A percentile compares a stretch with the other conserved stretches of the same genome.
phyloP scores from a whole-genome alignment of 2,329 filamentous ascomycete genomes.

The Penicillium sp. region DNA sequence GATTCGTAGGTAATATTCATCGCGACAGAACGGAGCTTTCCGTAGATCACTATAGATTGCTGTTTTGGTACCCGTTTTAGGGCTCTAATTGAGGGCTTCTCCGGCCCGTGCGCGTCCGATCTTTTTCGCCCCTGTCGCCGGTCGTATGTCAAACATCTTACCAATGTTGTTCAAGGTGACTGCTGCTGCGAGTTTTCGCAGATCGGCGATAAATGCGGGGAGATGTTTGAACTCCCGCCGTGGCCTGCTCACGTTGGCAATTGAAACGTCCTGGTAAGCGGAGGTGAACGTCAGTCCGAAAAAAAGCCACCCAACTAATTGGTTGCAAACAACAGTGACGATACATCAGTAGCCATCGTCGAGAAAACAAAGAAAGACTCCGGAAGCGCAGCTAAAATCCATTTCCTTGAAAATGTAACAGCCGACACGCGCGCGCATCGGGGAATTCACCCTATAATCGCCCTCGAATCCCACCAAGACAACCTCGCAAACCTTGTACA shows the following conservation, averaged over 20 bases:
- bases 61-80: conserved; percentile 12
- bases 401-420: conserved; percentile 79
- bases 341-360: conserved; percentile 84
- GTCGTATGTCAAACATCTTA: conserved; percentile 2
- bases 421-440: conserved; percentile 71
- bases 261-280: conserved; percentile 47
- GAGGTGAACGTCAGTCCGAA: background rate
- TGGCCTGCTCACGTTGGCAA: conserved; percentile 45
- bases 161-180: conserved; percentile 28
- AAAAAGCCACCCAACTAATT: background rate
- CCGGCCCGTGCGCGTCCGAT: conserved; percentile 31
- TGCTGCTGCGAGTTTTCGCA: conserved; percentile 21
- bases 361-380: conserved; percentile 48
- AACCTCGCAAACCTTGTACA: conserved; percentile 67
- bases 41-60: conserved; percentile 2
- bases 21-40: background rate
- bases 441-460: conserved; percentile 76
- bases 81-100: conserved; percentile 26
- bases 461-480: conserved; percentile 72
- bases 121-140: conserved; percentile 22
- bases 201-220: conserved; percentile 11
- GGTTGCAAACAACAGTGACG: conserved; percentile 62
- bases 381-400: conserved; percentile 53
- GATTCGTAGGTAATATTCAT: background rate
- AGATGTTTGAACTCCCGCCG: conserved; percentile 13